A percentile compares a stretch with the other conserved stretches of the same genome.
phyloP scores from a whole-genome alignment of 495 filamentous ascomycete species.

The Penicillium argentinense region DNA sequence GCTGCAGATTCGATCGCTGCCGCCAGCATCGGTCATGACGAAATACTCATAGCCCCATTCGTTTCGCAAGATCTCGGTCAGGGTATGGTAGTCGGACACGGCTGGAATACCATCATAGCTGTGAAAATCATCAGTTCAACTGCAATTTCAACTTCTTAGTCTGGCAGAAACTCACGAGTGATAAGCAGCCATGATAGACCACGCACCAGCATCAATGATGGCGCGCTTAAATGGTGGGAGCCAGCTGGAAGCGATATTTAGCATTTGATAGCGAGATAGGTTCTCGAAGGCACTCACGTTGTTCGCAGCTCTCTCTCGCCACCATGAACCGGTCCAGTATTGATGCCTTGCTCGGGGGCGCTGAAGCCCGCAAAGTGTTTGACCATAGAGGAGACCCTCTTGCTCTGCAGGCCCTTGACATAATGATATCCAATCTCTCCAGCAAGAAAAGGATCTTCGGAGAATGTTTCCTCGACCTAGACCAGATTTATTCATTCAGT shows the following conservation, averaged over 20 bases:
- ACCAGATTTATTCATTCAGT: no score
- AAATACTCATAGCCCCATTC: slow-evolving; percentile 72
- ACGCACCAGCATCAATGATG: slow-evolving; percentile 67
- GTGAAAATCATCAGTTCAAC: background rate
- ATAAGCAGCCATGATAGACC: slow-evolving; percentile 67
- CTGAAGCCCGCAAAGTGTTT: slow-evolving; percentile 70
- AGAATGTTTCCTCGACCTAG: slow-evolving; percentile 65
- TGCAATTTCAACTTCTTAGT: no score
- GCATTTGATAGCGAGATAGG: no score
- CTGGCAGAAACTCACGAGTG: slow-evolving; percentile 43
- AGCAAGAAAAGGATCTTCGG: slow-evolving; percentile 62
- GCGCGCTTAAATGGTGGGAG: slow-evolving; percentile 63
- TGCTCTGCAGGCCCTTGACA: slow-evolving; percentile 60
- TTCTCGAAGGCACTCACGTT: slow-evolving; percentile 37
- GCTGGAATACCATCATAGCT: slow-evolving; percentile 64
- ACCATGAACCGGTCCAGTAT: slow-evolving; percentile 67
- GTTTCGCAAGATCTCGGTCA: slow-evolving; percentile 64
- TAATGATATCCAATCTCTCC: slow-evolving; percentile 62
- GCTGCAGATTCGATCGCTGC: slow-evolving; percentile 62
- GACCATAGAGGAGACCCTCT: slow-evolving; percentile 63
- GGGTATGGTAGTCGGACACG: slow-evolving; percentile 57
- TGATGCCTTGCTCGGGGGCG: slow-evolving; percentile 66
- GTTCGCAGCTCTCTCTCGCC: slow-evolving; percentile 67
- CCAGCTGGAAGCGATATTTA: slow-evolving; percentile 42
- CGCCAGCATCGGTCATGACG: slow-evolving; percentile 61